Base-by-base conservation (phyloP, 805 yeast species). In the Kodamaea kaohsiungensis region DNA sequence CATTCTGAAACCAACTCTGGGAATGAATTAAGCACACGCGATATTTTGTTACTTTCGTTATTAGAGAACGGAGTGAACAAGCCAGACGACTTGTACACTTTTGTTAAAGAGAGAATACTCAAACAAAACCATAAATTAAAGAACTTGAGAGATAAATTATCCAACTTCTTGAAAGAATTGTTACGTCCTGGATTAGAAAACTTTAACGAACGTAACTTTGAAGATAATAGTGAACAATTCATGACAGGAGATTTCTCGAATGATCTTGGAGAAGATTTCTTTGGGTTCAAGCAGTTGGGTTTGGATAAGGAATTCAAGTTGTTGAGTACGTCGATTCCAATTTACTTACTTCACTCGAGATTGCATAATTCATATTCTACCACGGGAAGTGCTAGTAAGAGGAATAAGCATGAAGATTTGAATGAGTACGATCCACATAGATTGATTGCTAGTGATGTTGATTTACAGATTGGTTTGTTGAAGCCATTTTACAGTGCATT, bases 241-340 rank as follows among this genome's bases (percentile, higher is more conserved):
- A 72, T 93, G 59, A 88, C 95, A 30, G 99, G 99, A 54, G 98
- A 92, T 64, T 95, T 95, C 68, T 88, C 97, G 1, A 87, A 83
- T 62, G 97, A 92, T 56, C 74, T 95, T 39, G 99, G 98, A 6
- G 99, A 93, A 63, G 99, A 95, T 72, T 95, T 92, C 79, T 96
- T 96, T 73, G 99, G 99, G 0, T 96, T 95, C 77, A 88, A 83
- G 65, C 98, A 93, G 60, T 76, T 95, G 48, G 99, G 99, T 0
- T 74, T 95, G 51, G 98, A 93, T 64, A 89, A 87, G 63, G 99
- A 95, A 68, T 88, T 91, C 67, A 92, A 93, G 9, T 75, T 93
- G 66, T 71, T 91, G 49, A 87, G 92, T 27, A 81, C 92, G 2
- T 83, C 96, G 0, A 91, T 95, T 25, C 99, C 99, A 1, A 76